Evolutionary conservation across 140 eudicot genomes (phyloP).

Genomic region (Bidens hawaiensis): DNA sequence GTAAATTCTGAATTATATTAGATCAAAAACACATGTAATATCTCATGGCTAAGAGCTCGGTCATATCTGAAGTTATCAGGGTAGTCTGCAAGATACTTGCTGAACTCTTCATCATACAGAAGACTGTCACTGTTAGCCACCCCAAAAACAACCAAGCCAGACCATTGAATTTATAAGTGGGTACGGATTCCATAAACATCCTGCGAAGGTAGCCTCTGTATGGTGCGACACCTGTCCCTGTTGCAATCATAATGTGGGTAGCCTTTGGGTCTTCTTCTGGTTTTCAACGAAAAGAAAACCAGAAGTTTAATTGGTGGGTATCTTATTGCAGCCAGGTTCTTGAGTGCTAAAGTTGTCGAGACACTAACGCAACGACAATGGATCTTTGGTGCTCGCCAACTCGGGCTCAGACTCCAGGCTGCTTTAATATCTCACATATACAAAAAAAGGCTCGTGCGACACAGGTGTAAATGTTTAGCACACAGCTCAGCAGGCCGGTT

Average conservation of each 20-base stretch:
- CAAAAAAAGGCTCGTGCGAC: constrained; percentile 69
- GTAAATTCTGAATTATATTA: no score
- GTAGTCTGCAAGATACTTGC: constrained; percentile 52
- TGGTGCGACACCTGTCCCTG: constrained; percentile 93
- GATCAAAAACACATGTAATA: no score
- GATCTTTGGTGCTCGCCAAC: constrained; percentile 92
- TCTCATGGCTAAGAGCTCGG: no score
- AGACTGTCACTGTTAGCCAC: constrained; percentile 87
- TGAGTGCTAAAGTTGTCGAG: constrained; percentile 78
- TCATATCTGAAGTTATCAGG: constrained; percentile 66
- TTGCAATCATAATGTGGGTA: constrained; percentile 87
- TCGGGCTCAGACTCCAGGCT: constrained; percentile 76
- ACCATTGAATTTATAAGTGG: constrained; percentile 64
- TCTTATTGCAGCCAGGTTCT: constrained; percentile 71
- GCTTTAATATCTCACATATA: constrained; percentile 77
- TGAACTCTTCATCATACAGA: constrained; percentile 71
- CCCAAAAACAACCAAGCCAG: constrained; percentile 96
- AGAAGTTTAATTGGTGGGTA: constrained; percentile 60
- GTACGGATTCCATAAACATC: constrained; percentile 85
- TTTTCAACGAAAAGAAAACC: constrained; percentile 55
- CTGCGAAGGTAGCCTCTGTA: constrained; percentile 88
- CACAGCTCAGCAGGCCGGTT: no score
- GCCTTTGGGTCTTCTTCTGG: no score
- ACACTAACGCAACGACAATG: constrained; percentile 90
- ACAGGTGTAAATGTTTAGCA: constrained; percentile 65